Evolutionary conservation across 345 rosid genomes (phyloP), one percentile per base, ranked within the genome.

Genomic region (Acer saccharum): DNA sequence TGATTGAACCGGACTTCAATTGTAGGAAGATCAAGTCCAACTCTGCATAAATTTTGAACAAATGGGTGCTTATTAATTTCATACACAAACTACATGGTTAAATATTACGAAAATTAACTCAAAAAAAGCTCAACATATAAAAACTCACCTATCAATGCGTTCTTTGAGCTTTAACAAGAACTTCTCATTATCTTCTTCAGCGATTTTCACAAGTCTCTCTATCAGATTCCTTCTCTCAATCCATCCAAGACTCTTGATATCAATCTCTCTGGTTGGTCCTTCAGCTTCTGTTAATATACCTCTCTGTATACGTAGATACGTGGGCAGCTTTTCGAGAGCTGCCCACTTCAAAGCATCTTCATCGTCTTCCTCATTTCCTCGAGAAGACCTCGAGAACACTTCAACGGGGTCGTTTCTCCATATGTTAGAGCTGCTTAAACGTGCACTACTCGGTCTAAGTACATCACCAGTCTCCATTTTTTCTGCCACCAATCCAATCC

Each of bases 261-360:
- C 94, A 65, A 95, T 77, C 87, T 93, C 93, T 27, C 88, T 81
- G 6, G 87, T 23, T 0, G 76, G 62, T 4, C 93, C 92, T 29
- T 88, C 89, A 55, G 86, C 77, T 82, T 85, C 77, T 10, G 87
- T 79, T 9, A 95, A 86, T 29, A 95, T 81, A 21, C 98, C 98
- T 87, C 94, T 90, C 78, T 83, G 84, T 0, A 91, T 67, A 68
- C 95, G 91, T 72, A 87, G 78, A 77, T 79, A 87, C 3, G 98
- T 90, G 0, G 98, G 98, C 17, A 95, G 89, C 82, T 86, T 95
- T 84, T 95, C 94, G 3, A 95, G 12, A 58, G 98, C 98, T 58
- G 98, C 98, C 98, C 98, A 95, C 81, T 61, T 91, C 73, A 93
- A 84, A 62, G 93, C 98, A 85, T 90, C 97, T 77, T 93, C 97